phyloP scores from a whole-genome alignment of 2,329 filamentous ascomycete species.

The Hysterium pulicare region DNA sequence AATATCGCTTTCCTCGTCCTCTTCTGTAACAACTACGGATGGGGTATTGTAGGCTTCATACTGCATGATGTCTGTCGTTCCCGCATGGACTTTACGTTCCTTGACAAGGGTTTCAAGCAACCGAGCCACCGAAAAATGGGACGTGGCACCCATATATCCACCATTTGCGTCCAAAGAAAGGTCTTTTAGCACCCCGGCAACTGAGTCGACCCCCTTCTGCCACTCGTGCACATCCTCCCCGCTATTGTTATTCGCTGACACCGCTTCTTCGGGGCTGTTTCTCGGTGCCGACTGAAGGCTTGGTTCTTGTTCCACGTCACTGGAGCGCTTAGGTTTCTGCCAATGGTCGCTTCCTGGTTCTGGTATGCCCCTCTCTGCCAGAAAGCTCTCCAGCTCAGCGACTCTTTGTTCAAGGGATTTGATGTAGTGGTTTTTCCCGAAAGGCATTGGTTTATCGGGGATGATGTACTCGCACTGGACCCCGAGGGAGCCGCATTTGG shows the following conservation, averaged over 20 bases:
- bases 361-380: not conserved
- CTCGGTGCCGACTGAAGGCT: not conserved
- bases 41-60: not conserved
- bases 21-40: not conserved
- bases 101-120: not conserved
- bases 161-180: not conserved
- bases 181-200: not conserved
- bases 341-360: not conserved
- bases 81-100: not conserved
- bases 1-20: not conserved
- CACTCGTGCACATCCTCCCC: not conserved
- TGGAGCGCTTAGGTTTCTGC: not conserved
- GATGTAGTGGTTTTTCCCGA: not conserved
- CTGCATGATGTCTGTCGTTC: not conserved
- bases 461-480: not conserved
- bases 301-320: not conserved
- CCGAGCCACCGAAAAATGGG: not conserved
- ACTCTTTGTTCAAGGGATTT: not conserved
- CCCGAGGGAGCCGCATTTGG: not conserved
- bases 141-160: not conserved
- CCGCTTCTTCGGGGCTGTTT: not conserved
- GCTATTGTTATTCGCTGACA: not conserved
- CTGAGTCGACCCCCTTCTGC: not conserved
- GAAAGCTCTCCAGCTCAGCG: not conserved
- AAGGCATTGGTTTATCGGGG: not conserved